Conservation (phyloP, 192 early-diverging fungal genomes). For the Irineochytrium annulatum region DNA sequence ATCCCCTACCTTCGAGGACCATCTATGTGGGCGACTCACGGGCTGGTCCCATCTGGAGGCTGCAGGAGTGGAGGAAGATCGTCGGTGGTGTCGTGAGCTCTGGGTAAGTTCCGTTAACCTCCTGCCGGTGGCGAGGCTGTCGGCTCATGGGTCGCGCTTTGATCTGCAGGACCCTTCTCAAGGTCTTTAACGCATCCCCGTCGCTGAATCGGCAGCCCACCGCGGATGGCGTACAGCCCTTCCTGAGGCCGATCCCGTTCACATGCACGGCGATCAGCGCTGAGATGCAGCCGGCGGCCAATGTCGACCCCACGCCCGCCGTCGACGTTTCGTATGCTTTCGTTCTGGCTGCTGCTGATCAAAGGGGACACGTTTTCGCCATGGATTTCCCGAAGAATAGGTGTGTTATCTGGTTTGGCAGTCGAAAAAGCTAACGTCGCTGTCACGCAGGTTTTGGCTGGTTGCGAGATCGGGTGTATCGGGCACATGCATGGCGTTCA, state of each 20-base stretch:
- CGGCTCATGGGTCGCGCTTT: conserved; percentile 2
- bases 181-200: conserved; percentile 22
- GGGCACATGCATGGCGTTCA: conserved; percentile 40
- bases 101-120: conserved; percentile 17
- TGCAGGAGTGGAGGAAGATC: conserved; percentile 33
- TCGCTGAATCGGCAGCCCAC: neutral
- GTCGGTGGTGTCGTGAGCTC: conserved; percentile 16
- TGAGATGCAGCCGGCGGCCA: conserved; percentile 6
- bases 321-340: conserved; percentile 13
- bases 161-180: conserved; percentile 27
- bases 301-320: neutral
- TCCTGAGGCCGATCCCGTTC: conserved; percentile 28
- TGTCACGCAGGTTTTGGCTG: conserved; percentile 39
- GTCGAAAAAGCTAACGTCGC: too few species aligned
- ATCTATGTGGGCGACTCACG: conserved; percentile 34
- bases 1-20: conserved; percentile 14
- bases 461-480: conserved; percentile 42
- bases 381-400: conserved; percentile 46
- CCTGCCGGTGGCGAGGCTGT: neutral
- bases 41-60: conserved; percentile 26
- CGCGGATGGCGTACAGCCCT: neutral
- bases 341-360: conserved; percentile 39
- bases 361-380: conserved; percentile 40
- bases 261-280: conserved; percentile 23
- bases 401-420: conserved; percentile 18